These are phyloP conservation scores for Cairneyella variabilis DNA, from an alignment of 495 filamentous ascomycete species.

Conservation along the genomic window DNA sequence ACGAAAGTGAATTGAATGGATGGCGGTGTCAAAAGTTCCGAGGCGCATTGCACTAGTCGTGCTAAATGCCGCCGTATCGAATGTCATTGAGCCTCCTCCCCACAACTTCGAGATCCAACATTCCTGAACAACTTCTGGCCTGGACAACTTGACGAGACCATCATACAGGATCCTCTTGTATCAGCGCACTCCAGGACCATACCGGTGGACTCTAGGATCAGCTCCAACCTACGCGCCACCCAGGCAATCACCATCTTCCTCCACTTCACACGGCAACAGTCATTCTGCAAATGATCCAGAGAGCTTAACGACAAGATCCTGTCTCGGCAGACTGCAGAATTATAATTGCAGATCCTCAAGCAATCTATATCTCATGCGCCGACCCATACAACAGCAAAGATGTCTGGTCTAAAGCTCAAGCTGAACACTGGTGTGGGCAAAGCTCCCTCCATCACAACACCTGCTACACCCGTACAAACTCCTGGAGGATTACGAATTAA, in stretches of 20 bases:
- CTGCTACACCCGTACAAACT: slow-evolving; percentile 27
- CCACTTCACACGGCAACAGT: too few relatives aligned
- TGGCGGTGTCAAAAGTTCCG: background rate
- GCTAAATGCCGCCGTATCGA: background rate
- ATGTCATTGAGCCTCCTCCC: background rate
- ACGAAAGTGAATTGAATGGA: background rate
- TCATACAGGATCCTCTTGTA: background rate
- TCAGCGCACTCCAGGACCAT: too few relatives aligned
- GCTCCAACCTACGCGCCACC: too few relatives aligned
- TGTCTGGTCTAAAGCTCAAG: slow-evolving; percentile 29
- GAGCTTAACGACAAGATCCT: too few relatives aligned
- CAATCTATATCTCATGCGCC: too few relatives aligned
- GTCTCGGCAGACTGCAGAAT: too few relatives aligned
- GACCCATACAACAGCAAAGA: background rate
- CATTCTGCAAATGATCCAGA: too few relatives aligned
- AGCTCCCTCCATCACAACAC: background rate
- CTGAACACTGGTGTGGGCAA: slow-evolving; percentile 25
- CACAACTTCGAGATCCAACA: background rate
- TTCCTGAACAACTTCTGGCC: background rate
- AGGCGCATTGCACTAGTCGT: background rate
- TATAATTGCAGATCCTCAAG: too few relatives aligned
- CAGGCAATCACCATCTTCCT: too few relatives aligned
- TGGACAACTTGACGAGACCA: background rate
- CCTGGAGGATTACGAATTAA: slow-evolving; percentile 43
- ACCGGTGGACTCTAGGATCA: too few relatives aligned